Conservation (phyloP, 352 stramenopile genomes). For the Phytophthora pistaciae region DNA sequence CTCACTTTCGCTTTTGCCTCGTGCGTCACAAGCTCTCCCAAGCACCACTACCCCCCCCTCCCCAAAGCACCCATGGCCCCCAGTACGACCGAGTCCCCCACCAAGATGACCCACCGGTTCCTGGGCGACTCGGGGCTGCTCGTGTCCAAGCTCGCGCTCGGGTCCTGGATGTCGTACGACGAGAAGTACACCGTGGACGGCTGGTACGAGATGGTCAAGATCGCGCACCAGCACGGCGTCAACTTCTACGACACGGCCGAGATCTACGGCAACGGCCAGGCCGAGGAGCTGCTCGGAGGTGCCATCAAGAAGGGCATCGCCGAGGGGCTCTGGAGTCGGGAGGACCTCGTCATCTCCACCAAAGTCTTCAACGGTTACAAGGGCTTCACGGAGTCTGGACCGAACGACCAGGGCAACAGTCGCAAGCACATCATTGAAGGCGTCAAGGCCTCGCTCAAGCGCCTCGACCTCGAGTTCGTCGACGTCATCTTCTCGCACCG, state of each 20-base stretch:
- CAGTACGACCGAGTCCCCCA: neutral
- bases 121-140: constrained; percentile 1
- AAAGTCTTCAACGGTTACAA: neutral
- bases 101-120: constrained; percentile 3
- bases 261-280: constrained; percentile 12
- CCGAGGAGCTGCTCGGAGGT: constrained; percentile 35
- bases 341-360: constrained; percentile 6
- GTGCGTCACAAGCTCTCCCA: neutral
- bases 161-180: neutral
- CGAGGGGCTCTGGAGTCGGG: neutral
- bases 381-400: neutral
- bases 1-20: neutral
- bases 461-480: constrained; percentile 49
- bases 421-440: constrained; percentile 54
- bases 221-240: constrained; percentile 9
- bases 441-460: constrained; percentile 46
- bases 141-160: constrained; percentile 2
- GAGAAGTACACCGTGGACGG: constrained; percentile 2
- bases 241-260: constrained; percentile 14
- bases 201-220: constrained; percentile 6
- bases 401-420: constrained; percentile 15
- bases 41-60: neutral
- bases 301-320: constrained; percentile 39
- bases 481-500: constrained; percentile 68
- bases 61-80: neutral